These are phyloP conservation scores for Aspergillus sp. DNA, from an alignment of 2,329 filamentous ascomycete genomes.

Conservation along the genomic window DNA sequence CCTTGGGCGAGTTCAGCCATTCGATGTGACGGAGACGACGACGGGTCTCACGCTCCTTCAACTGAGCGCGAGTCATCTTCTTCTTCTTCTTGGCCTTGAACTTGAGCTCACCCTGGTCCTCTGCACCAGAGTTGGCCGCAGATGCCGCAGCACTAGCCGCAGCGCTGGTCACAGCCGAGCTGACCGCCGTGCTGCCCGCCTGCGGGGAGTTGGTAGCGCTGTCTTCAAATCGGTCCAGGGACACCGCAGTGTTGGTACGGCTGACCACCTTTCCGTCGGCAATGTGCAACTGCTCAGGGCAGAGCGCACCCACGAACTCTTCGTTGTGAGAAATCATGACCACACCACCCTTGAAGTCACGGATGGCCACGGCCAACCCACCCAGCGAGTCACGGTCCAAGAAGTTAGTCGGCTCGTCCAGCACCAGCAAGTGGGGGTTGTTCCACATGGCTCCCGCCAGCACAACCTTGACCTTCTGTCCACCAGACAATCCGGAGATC, in stretches of 20 bases:
- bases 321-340: slow-evolving; percentile 99
- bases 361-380: slow-evolving; percentile 93
- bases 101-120: slow-evolving; percentile 76
- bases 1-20: slow-evolving; percentile 76
- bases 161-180: slow-evolving; percentile 56
- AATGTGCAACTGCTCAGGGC: slow-evolving; percentile 95
- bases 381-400: slow-evolving; percentile 96
- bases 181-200: slow-evolving; percentile 51
- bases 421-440: slow-evolving; percentile 93
- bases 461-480: slow-evolving; percentile 98
- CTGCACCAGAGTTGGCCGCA: slow-evolving; percentile 74
- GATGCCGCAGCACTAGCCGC: slow-evolving; percentile 57
- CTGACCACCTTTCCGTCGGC: slow-evolving; percentile 80
- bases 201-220: slow-evolving; percentile 56
- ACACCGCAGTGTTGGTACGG: slow-evolving; percentile 70
- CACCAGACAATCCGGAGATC: slow-evolving; percentile 91
- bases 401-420: slow-evolving; percentile 99
- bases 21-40: slow-evolving; percentile 78
- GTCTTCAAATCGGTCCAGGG: slow-evolving; percentile 84
- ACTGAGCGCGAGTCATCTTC: slow-evolving; percentile 95
- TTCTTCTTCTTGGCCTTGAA: slow-evolving; percentile 92
- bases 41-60: slow-evolving; percentile 88
- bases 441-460: slow-evolving; percentile 97
- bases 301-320: slow-evolving; percentile 93
- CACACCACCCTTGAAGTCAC: slow-evolving; percentile 96